Base-by-base conservation (phyloP, 331 rosid species). In the Malus hybrid region DNA sequence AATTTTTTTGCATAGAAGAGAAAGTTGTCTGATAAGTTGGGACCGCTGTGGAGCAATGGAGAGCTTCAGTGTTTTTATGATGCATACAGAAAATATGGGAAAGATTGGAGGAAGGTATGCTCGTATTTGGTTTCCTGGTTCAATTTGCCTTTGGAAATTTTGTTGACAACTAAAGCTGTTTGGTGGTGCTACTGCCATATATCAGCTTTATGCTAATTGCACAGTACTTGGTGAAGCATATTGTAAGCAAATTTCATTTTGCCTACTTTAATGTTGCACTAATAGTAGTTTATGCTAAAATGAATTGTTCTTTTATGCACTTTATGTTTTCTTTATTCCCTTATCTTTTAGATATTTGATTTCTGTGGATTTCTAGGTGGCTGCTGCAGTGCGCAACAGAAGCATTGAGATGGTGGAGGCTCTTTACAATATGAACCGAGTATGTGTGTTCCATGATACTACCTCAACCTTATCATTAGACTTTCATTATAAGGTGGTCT, bases 361-460 rank as follows among this genome's bases (percentile, higher is more conserved):
- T 78, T 76, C 52, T 81, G 70, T 78, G 79, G 80, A 69, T 75
- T 72, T 74, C 69, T 77, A 91, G 94, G 94, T 91, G 81, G 90
- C 95, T 76, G 55, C 84, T 55, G 46, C 66, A 74, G 83, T 89
- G 74, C 80, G 77, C 56, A 79, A 82, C 67, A 89, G 91, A 80
- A 83, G 87, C 20, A 61, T 46, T 71, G 90, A 91, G 70, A 91
- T 91, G 94, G 91, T 85, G 83, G 97, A 91, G 84, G 82, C 95
- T 70, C 87, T 91, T 76, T 91, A 87, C 84, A 91, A 84, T 70
- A 83, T 85, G 88, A 89, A 83, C 70, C 80, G 83, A 89, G 97
- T 91, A 79, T 18, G 59, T 67, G 28, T 55, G 32, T 76, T 81
- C 64, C 73, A 65, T 69, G 33, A 57, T 80, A 22, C 66, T 81